A percentile compares a stretch with the other conserved stretches of the same genome.
phyloP scores from a whole-genome alignment of 129 eudicot species.

The Tagetes erecta region DNA sequence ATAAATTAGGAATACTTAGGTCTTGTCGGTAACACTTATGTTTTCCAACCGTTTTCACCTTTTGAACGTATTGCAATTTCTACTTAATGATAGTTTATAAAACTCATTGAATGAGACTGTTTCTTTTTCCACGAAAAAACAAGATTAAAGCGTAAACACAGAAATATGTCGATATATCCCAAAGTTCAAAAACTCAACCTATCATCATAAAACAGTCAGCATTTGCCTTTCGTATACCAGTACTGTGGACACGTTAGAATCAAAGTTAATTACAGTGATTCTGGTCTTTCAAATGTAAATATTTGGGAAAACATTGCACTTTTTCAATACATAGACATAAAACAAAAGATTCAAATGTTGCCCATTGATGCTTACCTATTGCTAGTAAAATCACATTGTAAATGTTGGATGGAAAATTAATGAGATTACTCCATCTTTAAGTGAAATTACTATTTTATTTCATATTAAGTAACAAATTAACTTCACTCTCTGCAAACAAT shows the following conservation, averaged over 20 bases:
- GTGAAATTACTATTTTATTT: constrained; percentile 1
- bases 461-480: not conserved
- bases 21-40: not conserved
- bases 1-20: constrained; percentile 1
- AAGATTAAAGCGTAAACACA: not conserved
- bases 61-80: not conserved
- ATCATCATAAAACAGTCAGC: not conserved
- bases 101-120: not conserved
- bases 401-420: not conserved
- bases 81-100: not conserved
- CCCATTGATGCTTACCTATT: not conserved
- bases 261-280: not conserved
- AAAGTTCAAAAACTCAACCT: constrained; percentile 8
- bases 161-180: not conserved
- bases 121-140: not conserved
- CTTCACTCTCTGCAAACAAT: not conserved
- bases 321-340: not conserved
- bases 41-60: not conserved
- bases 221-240: not conserved
- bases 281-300: not conserved
- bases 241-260: not conserved
- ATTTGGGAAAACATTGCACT: not conserved
- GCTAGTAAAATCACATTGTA: not conserved
- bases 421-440: not conserved
- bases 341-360: not conserved